phyloP scores from a whole-genome alignment of 179 eudicot genomes.

The Spinacia oleracea region DNA sequence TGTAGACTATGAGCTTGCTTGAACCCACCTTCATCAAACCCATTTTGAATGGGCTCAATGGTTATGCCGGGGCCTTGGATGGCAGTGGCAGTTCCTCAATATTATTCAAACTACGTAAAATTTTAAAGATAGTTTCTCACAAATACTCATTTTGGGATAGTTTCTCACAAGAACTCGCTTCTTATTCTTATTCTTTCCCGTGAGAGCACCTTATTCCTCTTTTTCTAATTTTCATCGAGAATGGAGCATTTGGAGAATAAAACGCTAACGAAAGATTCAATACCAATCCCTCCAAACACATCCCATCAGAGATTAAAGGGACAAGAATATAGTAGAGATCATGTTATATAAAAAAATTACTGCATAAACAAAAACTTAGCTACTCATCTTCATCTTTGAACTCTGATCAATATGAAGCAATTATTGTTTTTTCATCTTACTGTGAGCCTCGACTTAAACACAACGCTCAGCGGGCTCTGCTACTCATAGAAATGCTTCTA shows the following conservation, averaged over 20 bases:
- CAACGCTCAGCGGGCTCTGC: conserved; percentile 13
- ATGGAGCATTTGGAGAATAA: too few relatives aligned
- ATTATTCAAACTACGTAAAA: too few relatives aligned
- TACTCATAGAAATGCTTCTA: conserved; percentile 5
- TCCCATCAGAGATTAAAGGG: not conserved
- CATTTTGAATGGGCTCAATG: conserved; percentile 28
- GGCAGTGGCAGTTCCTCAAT: not conserved
- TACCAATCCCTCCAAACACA: too few relatives aligned
- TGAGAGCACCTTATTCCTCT: too few relatives aligned
- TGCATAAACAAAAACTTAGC: not conserved
- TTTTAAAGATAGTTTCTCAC: too few relatives aligned
- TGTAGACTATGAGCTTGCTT: conserved; percentile 17
- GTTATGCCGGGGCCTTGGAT: conserved; percentile 9
- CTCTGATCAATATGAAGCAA: not conserved
- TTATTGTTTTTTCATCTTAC: not conserved
- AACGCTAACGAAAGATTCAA: too few relatives aligned
- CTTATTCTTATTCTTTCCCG: too few relatives aligned
- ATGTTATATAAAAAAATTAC: not conserved
- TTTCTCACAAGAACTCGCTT: too few relatives aligned
- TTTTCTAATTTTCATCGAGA: too few relatives aligned
- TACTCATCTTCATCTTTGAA: not conserved
- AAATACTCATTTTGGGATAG: too few relatives aligned
- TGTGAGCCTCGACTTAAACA: conserved; percentile 17
- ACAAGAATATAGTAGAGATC: too few relatives aligned
- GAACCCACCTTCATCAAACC: conserved; percentile 28